These are phyloP conservation scores for Candida sp. DNA, from an alignment of 1,139 yeast species.

Conservation along the genomic window DNA sequence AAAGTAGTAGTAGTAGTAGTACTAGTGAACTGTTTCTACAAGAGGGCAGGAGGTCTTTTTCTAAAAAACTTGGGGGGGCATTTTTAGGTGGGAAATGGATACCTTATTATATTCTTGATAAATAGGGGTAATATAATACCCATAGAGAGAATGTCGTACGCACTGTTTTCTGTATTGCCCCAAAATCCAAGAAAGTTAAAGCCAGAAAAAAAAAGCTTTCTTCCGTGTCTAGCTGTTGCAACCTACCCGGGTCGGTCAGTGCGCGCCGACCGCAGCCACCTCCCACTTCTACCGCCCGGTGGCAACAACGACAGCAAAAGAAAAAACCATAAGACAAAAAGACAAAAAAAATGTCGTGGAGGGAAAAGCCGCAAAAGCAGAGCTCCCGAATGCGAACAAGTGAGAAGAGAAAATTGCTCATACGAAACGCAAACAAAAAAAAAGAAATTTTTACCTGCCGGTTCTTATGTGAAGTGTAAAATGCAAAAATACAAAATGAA, in stretches of 20 bases:
- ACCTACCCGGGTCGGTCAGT: not conserved
- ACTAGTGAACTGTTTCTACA: not conserved
- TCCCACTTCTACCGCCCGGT: not conserved
- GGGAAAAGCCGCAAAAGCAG: not conserved
- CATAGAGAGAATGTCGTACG: not conserved
- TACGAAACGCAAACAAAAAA: not conserved
- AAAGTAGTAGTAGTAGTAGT: not conserved
- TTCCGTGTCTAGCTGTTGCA: not conserved
- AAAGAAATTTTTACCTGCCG: conserved; percentile 1
- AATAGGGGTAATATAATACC: conserved; percentile 1
- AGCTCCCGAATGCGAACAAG: not conserved
- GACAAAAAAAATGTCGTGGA: not conserved
- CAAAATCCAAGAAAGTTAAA: not conserved
- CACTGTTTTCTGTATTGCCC: not conserved
- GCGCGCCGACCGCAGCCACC: not conserved
- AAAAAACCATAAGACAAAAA: not conserved
- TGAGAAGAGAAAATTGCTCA: not conserved
- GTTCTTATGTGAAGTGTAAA: not conserved
- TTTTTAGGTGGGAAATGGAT: not conserved
- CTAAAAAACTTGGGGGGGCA: not conserved
- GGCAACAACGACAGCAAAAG: not conserved
- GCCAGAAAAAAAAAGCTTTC: not conserved
- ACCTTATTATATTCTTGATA: conserved; percentile 1
- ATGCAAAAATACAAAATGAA: not conserved
- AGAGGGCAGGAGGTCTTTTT: not conserved